These are phyloP conservation scores for Cladophialophora immunda DNA, from an alignment of 2,329 filamentous ascomycete species.

Conservation along the genomic window DNA sequence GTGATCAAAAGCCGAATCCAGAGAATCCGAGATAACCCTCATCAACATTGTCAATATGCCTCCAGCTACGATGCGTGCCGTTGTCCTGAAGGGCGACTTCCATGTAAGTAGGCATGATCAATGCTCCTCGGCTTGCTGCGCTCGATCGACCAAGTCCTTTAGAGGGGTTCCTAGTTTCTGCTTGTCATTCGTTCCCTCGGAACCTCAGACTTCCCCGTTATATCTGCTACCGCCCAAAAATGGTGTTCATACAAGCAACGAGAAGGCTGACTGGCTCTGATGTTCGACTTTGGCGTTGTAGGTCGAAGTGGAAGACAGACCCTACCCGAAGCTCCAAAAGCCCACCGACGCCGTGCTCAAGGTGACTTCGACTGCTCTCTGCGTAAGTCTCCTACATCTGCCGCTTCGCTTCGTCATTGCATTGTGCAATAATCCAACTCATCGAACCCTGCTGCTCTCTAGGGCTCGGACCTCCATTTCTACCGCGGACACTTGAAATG, in stretches of 20 bases:
- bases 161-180: not conserved
- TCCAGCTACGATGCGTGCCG: constrained; percentile 41
- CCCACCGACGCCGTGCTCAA: constrained; percentile 61
- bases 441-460: too few species aligned
- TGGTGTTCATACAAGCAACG: not conserved
- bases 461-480: constrained; percentile 66
- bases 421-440: not conserved
- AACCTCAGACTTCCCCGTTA: too few species aligned
- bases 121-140: not conserved
- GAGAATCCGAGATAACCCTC: not conserved
- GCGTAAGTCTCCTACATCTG: constrained; percentile 30
- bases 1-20: not conserved
- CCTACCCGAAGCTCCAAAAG: constrained; percentile 52
- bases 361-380: constrained; percentile 40
- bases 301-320: constrained; percentile 54
- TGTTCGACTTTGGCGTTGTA: constrained; percentile 6
- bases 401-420: not conserved
- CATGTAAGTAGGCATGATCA: constrained; percentile 28
- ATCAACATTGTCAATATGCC: constrained; percentile 25
- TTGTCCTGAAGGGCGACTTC: constrained; percentile 40
- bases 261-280: not conserved
- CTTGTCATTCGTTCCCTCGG: not conserved
- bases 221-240: not conserved
- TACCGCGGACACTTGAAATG: constrained; percentile 62
- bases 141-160: not conserved